Evolutionary conservation across 2,329 filamentous ascomycete genomes (phyloP), one percentile per base, ranked within the genome.

Genomic region (Colletotrichum sp.): DNA sequence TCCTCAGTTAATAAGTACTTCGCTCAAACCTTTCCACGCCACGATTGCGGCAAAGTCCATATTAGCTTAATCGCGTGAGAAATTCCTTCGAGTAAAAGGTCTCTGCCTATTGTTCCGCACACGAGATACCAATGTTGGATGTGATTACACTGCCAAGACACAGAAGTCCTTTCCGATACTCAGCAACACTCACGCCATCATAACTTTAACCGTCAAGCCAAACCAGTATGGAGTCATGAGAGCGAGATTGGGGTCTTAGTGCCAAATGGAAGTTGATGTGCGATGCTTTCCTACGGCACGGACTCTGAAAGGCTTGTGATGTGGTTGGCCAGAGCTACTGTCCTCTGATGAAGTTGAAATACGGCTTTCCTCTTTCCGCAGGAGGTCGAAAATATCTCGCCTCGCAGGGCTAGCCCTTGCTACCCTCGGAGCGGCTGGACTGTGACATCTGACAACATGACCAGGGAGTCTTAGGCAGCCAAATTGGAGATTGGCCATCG

Each of bases 151-250:
- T 25, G 55, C 55, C 22, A 59, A 59, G 22, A 9, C 13, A 19
- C 25, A 0, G 27, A 59, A 59, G 55, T 59, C 55, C 1, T 59
- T 57, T 28, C 1, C 16, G 13, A 59, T 0, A 0, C 22, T 52
- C 44, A 12, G n/a, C 6, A 9, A 52, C 44, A 52, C n/a, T 1
- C 6, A 0, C n/a, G n/a, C n/a, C 44, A 52, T 0, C 27, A 0
- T 59, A 16, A 12, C 7, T 7, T 28, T 19, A 0, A 2, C 55
- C 3, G 25, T 28, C 25, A 9, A 19, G 15, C 13, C 52, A 27
- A 6, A 25, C 52, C 15, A 19, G 52, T 8, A 57, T 57, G 4
- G 22, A 19, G 52, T 16, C 8, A 4, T 59, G 27, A 4, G 8
- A 28, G 2, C 11, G 25, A 28, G 55, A 28, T 28, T 28, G 15